Evolutionary conservation across 352 stramenopile species (phyloP).

Genomic region (Phytopythium ostracodes): DNA sequence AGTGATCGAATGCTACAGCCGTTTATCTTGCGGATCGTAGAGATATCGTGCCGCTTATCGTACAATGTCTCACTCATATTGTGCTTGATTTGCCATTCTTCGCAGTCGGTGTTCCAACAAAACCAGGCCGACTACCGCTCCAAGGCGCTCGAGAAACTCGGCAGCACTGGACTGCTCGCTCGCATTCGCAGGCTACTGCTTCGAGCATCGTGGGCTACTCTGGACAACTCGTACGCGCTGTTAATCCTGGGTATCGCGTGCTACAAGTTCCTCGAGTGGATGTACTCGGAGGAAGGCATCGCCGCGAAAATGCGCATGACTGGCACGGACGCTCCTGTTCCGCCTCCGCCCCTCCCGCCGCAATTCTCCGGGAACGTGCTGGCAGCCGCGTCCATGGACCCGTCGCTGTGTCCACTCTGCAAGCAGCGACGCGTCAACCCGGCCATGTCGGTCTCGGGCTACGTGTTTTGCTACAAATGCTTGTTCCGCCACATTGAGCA

Average conservation of each 20-base stretch:
- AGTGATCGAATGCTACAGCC: neutral
- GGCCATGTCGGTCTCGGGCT: constrained; percentile 64
- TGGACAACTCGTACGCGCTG: constrained; percentile 82
- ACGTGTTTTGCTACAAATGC: constrained; percentile 85
- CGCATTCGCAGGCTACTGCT: constrained; percentile 38
- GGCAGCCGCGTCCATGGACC: constrained; percentile 38
- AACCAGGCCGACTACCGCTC: constrained; percentile 51
- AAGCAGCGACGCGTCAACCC: constrained; percentile 70
- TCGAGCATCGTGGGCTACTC: constrained; percentile 52
- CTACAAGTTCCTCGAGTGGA: constrained; percentile 88
- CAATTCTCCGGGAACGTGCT: constrained; percentile 58
- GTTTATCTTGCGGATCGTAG: too few relatives aligned
- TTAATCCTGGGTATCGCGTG: constrained; percentile 68
- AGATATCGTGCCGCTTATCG: too few relatives aligned
- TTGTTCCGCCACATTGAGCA: constrained; percentile 72
- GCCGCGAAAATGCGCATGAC: constrained; percentile 56
- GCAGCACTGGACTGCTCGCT: constrained; percentile 33
- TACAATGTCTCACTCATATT: neutral
- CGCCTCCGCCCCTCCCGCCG: constrained; percentile 68
- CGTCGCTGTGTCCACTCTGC: constrained; percentile 62
- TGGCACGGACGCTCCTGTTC: constrained; percentile 47
- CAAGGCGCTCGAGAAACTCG: constrained; percentile 45
- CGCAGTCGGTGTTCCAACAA: constrained; percentile 43
- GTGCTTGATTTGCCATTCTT: too few relatives aligned
- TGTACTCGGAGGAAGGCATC: constrained; percentile 81